Evolutionary conservation across 805 yeast genomes (phyloP), one percentile per base, ranked within the genome.

Genomic region (Wickerhamomyces strasburgensis): DNA sequence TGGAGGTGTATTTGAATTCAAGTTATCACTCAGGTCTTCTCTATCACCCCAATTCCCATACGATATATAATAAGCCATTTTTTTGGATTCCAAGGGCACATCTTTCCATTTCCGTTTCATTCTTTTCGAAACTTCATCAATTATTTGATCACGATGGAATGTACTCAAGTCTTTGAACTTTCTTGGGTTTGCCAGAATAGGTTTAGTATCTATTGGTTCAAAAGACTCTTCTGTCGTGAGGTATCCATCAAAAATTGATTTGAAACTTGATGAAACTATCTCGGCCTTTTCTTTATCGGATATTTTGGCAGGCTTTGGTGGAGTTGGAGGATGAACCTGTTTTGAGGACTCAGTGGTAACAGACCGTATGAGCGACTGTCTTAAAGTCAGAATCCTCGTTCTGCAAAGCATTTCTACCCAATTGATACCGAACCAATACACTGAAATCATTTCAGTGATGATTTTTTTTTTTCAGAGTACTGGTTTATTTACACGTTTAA

Each of bases 31-130:
- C 38, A 80, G 70, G 15, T 73, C 72, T 33, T 73, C 78, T 43
- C 94, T 66, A 2, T 77, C 80, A 0, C 88, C 93, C 70, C 83
- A 75, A 33, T 80, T 66, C 2, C 89, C 89, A 57, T 78, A 84
- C 0, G 80, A 69, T 21, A 80, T 67, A 60, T 70, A 79, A 54
- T 76, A 80, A 8, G 75, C 69, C 44, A 80, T 62, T 43, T 71
- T 64, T 51, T 81, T 80, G 35, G 70, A 70, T 34, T 72, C 68
- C 10, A 42, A 42, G 4, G 74, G 64, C 31, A 80, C 45, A 28
- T 63, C 57, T 3, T 56, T 55, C 94, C 94, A 84, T 37, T 71
- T 66, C 35, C 66, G 66, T 44, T 72, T 76, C 51, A 60, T 63
- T 39, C 61, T 60, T 19, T 73, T 52, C 46, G 70, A 56, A 56